Evolutionary conservation across 305 asterid species (phyloP).

Genomic region (Solanum hybrid): DNA sequence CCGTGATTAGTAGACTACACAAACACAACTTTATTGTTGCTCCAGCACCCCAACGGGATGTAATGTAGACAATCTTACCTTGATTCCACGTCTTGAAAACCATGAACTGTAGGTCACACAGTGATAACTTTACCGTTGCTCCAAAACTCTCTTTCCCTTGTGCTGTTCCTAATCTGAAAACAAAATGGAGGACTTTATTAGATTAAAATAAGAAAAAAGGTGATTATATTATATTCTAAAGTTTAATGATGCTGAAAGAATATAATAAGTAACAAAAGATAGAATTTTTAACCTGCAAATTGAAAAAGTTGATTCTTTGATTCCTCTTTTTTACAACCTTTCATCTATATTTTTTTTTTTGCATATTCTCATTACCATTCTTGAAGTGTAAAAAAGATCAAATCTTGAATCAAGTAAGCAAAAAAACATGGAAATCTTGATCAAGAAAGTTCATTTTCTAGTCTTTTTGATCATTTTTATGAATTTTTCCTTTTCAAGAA

Average conservation of each 20-base stretch:
- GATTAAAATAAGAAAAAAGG: not conserved
- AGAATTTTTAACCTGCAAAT: not conserved
- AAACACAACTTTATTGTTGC: not conserved
- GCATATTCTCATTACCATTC: not conserved
- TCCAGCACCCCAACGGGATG: too few species aligned
- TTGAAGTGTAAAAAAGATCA: not conserved
- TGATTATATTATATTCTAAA: not conserved
- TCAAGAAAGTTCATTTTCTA: constrained; percentile 27
- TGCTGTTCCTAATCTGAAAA: not conserved
- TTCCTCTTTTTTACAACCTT: constrained; percentile 4
- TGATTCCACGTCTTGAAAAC: not conserved
- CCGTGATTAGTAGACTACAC: not conserved
- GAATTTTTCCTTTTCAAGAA: not conserved
- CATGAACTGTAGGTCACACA: not conserved
- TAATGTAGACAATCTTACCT: not conserved
- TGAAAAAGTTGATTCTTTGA: constrained; percentile 7
- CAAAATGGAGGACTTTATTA: not conserved
- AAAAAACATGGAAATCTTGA: constrained; percentile 8
- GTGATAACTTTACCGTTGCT: not conserved
- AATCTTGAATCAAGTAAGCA: not conserved
- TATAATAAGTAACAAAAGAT: not conserved
- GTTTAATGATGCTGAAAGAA: not conserved
- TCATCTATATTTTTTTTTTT: not conserved
- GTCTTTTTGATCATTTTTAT: constrained; percentile 16
- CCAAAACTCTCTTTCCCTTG: not conserved